Conservation (phyloP, 2,329 filamentous ascomycete genomes). For the Fusarium longipes region DNA sequence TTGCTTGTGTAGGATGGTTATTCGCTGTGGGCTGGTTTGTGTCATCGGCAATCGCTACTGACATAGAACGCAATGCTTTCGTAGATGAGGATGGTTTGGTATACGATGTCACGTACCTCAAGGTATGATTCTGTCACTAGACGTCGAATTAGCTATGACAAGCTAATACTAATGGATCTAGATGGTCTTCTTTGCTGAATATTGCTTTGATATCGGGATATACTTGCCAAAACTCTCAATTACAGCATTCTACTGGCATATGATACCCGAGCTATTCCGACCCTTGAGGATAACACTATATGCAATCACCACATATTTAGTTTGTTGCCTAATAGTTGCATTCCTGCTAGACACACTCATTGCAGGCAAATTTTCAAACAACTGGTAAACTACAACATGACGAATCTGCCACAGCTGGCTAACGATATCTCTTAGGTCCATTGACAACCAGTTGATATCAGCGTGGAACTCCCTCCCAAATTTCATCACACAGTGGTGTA, state of each 20-base stretch:
- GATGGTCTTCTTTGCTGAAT: constrained; percentile 11
- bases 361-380: background rate
- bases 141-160: accelerated
- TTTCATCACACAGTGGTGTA: constrained; percentile 10
- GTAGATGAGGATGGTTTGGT: background rate
- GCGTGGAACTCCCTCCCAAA: constrained; percentile 6
- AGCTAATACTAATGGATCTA: background rate
- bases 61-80: background rate
- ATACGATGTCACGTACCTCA: background rate
- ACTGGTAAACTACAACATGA: background rate
- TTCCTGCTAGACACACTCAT: background rate
- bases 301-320: background rate
- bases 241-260: constrained; percentile 12
- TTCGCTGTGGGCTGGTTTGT: constrained; percentile 11
- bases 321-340: background rate
- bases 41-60: background rate
- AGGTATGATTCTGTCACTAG: background rate
- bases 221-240: constrained; percentile 22
- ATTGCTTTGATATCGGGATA: constrained; percentile 15
- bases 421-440: background rate
- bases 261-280: constrained; percentile 11
- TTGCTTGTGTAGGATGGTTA: constrained; percentile 5
- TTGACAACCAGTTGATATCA: constrained; percentile 10
- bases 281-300: background rate
- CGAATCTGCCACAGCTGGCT: accelerated